Conservation (phyloP, 805 yeast species). For the Nakazawaea sp. region DNA sequence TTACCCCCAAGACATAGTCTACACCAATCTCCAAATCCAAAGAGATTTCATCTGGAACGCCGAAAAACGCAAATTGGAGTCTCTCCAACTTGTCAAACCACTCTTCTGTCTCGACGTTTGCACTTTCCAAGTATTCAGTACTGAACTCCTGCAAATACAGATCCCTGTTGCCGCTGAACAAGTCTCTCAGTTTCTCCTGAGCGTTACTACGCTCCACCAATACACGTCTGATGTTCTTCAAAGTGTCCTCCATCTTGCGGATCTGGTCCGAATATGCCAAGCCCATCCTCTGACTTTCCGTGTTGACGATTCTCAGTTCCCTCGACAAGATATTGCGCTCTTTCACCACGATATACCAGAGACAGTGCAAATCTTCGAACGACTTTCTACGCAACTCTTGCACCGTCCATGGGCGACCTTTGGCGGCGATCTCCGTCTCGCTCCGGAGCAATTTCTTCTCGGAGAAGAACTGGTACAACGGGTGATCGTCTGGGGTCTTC, state of each 20-base stretch:
- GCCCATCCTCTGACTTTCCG: slow-evolving; percentile 16
- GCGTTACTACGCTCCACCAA: slow-evolving; percentile 79
- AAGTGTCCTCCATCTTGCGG: slow-evolving; percentile 47
- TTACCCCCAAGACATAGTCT: slow-evolving; percentile 59
- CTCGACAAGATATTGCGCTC: slow-evolving; percentile 77
- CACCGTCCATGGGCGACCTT: slow-evolving; percentile 78
- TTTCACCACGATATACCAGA: slow-evolving; percentile 84
- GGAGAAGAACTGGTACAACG: slow-evolving; percentile 87
- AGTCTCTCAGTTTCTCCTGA: slow-evolving; percentile 48
- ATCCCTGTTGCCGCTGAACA: slow-evolving; percentile 34
- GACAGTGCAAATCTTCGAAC: slow-evolving; percentile 83
- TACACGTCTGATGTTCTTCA: slow-evolving; percentile 82
- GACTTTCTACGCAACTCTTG: slow-evolving; percentile 87
- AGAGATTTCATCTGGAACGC: slow-evolving; percentile 66
- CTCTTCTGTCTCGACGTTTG: slow-evolving; percentile 46
- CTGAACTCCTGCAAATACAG: slow-evolving; percentile 52
- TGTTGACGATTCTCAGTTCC: slow-evolving; percentile 43
- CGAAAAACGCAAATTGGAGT: slow-evolving; percentile 75
- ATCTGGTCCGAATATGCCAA: slow-evolving; percentile 23
- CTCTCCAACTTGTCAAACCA: slow-evolving; percentile 68
- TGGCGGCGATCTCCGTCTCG: slow-evolving; percentile 41
- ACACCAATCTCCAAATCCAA: slow-evolving; percentile 53
- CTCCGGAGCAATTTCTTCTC: slow-evolving; percentile 57
- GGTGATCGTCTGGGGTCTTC: slow-evolving; percentile 76
- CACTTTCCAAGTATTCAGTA: slow-evolving; percentile 46